Evolutionary conservation across 768 basidiomycete species (phyloP).

Genomic region (Termitomyces sp.): DNA sequence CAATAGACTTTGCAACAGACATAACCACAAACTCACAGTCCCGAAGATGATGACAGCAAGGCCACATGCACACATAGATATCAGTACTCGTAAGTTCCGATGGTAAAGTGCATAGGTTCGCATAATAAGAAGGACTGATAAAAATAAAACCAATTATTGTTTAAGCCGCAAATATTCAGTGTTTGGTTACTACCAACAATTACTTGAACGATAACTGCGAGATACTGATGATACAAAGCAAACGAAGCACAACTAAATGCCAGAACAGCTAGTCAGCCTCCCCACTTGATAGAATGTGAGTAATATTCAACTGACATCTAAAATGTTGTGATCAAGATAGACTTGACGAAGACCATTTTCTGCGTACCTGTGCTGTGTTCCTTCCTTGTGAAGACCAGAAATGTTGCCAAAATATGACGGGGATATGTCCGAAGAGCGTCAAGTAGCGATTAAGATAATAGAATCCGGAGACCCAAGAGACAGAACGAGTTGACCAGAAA

Average conservation of each 20-base stretch:
- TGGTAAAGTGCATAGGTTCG: constrained; percentile 37
- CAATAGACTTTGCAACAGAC: neutral
- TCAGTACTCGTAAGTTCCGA: constrained; percentile 22
- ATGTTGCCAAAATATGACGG: constrained; percentile 25
- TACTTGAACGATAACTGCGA: constrained; percentile 28
- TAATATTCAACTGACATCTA: constrained; percentile 3
- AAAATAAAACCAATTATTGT: neutral
- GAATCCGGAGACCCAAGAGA: constrained; percentile 29
- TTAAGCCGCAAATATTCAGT: neutral
- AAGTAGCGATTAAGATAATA: constrained; percentile 43
- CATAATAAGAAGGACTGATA: constrained; percentile 30
- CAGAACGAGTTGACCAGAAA: constrained; percentile 32
- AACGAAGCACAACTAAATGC: constrained; percentile 20
- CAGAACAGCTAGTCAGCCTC: neutral
- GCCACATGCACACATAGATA: constrained; percentile 19
- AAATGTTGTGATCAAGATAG: neutral
- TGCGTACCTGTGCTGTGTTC: constrained; percentile 21
- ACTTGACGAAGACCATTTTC: too few species aligned
- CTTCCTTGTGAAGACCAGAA: constrained; percentile 23
- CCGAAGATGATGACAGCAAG: constrained; percentile 23
- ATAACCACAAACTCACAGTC: neutral
- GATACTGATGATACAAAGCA: constrained; percentile 22
- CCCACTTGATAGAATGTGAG: too few species aligned
- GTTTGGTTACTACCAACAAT: constrained; percentile 28
- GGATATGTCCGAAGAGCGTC: constrained; percentile 30